Base-by-base conservation (phyloP, 805 yeast genomes). In the Pichia thaimueangensis region DNA sequence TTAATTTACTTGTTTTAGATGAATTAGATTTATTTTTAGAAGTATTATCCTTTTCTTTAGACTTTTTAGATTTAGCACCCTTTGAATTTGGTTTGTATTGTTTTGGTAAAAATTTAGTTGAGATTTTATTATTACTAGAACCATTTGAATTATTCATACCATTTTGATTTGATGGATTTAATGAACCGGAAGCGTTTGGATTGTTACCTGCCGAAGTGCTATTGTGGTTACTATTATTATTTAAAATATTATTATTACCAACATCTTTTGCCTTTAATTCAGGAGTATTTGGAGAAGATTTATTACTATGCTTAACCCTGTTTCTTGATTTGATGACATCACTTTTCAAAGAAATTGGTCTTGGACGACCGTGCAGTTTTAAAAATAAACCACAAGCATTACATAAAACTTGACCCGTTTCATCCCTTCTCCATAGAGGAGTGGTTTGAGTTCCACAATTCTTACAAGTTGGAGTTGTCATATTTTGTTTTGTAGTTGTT, bases 381-480 rank as follows among this genome's bases (percentile, higher is more conserved):
- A 88, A 65, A 56, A 87, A 87, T 38, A 87, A 68, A 0, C 96
- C 96, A 67, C 96, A 87, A 9, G 97, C 97, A 65, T 89, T 89
- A 62, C 97, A 89, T 37, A 89, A 71, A 27, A 89, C 95, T 54
- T 81, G 82, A 13, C 95, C 95, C 10, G 85, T 77, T 56, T 88
- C 96, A 63, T 89, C 96, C 49, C 97, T 72, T 63, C 97, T 74
- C 97, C 97, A 89, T 23, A 89, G 68, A 1, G 97, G 97, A 2
- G 97, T 89, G 2, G 93, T 89, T 45, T 87, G 84, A 2, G 97
- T 89, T 55, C 82, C 76, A 66, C 97, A 89, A 62, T 89, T 89
- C 53, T 83, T 86, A 61, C 97, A 89, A 19, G 82, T 73, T 5
- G 94, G 86, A 27, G 77, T 68, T 12, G 80, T 62, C 47, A 78